phyloP scores from a whole-genome alignment of 177 flowering plant genomes.

The Tripterygium wilfordii region DNA sequence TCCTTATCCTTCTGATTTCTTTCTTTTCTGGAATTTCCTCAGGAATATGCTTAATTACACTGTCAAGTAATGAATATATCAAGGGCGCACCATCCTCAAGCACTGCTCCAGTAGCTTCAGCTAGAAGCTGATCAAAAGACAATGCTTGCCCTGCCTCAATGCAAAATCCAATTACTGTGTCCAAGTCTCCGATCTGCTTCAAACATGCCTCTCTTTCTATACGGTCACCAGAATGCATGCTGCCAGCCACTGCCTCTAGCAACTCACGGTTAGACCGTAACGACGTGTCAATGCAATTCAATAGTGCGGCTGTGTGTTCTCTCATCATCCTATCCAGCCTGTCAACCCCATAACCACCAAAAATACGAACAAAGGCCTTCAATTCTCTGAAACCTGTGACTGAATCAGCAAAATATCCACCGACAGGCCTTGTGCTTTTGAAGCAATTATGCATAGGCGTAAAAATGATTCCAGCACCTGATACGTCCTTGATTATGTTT shows the following conservation, averaged over 20 bases:
- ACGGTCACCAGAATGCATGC: constrained; percentile 75
- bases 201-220: constrained; percentile 65
- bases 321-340: constrained; percentile 82
- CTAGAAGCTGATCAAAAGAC: constrained; percentile 71
- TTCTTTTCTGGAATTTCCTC: constrained; percentile 76
- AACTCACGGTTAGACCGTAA: constrained; percentile 83
- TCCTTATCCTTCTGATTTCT: constrained; percentile 71
- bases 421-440: constrained; percentile 88
- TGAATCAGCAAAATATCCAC: constrained; percentile 94
- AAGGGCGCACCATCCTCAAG: constrained; percentile 86
- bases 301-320: constrained; percentile 87
- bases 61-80: constrained; percentile 63
- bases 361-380: constrained; percentile 75
- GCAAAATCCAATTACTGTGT: constrained; percentile 87
- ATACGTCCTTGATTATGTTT: constrained; percentile 82
- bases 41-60: constrained; percentile 67
- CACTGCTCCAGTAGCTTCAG: constrained; percentile 79
- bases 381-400: constrained; percentile 74
- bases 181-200: constrained; percentile 81
- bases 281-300: constrained; percentile 90
- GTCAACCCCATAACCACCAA: constrained; percentile 98
- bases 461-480: constrained; percentile 84
- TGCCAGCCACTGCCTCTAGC: constrained; percentile 70
- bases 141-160: constrained; percentile 91
- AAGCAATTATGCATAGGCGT: constrained; percentile 82